Conservation (phyloP, 2,329 filamentous ascomycete genomes). For the Fusarium vanettenii region DNA sequence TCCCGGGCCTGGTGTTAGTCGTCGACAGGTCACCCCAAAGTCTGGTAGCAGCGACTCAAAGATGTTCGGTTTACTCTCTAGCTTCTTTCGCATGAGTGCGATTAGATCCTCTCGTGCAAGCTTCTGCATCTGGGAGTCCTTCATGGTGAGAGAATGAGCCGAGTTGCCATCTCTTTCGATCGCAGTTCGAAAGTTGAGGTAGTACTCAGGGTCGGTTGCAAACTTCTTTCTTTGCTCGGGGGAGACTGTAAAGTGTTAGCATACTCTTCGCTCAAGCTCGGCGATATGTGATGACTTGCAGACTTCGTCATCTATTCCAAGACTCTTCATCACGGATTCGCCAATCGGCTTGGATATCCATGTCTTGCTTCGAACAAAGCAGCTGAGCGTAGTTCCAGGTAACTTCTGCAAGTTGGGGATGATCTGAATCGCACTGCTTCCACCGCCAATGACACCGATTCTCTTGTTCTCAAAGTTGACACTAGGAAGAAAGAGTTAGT, state of each 20-base stretch:
- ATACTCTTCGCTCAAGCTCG: neutral
- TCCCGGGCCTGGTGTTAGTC: neutral
- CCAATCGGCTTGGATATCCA: neutral
- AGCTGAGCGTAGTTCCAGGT: neutral
- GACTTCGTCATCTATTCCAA: neutral
- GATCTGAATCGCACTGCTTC: slow-evolving; percentile 12
- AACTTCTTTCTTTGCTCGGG: neutral
- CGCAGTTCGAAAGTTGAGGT: neutral
- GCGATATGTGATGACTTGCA: neutral
- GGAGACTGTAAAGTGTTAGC: neutral
- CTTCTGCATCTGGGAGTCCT: neutral
- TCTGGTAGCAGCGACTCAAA: neutral
- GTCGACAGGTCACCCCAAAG: neutral
- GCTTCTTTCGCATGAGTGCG: neutral
- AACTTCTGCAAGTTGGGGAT: neutral
- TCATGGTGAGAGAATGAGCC: neutral
- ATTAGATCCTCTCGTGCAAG: neutral
- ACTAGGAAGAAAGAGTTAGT: neutral
- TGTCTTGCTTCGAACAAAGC: neutral
- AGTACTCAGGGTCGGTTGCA: neutral
- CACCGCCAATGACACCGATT: slow-evolving; percentile 7
- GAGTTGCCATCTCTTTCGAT: neutral
- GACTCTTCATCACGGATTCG: neutral
- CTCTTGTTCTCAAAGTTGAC: slow-evolving; percentile 2
- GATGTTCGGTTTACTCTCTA: neutral